A percentile compares a stretch with the other conserved stretches of the same genome.
phyloP scores from a whole-genome alignment of 257 asterid genomes.

The Solanum chiquidenum region DNA sequence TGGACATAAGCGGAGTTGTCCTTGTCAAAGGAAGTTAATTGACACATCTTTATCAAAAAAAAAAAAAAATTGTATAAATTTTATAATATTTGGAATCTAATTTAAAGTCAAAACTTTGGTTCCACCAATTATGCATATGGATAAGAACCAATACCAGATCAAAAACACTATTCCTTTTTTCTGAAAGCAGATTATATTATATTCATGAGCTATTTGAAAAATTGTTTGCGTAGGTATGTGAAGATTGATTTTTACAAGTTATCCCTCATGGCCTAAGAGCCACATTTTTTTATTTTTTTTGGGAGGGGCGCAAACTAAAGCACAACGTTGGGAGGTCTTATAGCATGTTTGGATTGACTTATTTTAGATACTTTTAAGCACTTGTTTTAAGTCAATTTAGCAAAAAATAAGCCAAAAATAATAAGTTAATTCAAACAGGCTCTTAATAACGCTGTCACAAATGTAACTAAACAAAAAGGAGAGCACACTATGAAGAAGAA shows the following conservation, averaged over 20 bases:
- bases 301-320: background rate
- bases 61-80: accelerated
- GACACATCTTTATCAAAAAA: background rate
- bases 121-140: background rate
- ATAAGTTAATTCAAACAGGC: too few species aligned
- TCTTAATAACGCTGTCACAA: too few species aligned
- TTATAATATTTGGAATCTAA: too few species aligned
- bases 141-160: background rate
- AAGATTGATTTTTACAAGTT: background rate
- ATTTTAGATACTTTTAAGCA: too few species aligned
- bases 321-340: background rate
- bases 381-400: too few species aligned
- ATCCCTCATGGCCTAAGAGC: background rate
- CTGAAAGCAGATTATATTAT: background rate
- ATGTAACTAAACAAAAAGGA: too few species aligned
- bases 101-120: background rate
- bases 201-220: background rate
- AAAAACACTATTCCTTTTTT: background rate
- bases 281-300: background rate
- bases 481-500: too few species aligned
- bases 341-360: too few species aligned
- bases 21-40: background rate
- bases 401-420: too few species aligned
- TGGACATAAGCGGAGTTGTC: background rate
- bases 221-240: background rate